These are phyloP conservation scores for Pseudisothecium myosuroides DNA, from an alignment of 225 moss, liverwort and hornwort species.

Conservation along the genomic window DNA sequence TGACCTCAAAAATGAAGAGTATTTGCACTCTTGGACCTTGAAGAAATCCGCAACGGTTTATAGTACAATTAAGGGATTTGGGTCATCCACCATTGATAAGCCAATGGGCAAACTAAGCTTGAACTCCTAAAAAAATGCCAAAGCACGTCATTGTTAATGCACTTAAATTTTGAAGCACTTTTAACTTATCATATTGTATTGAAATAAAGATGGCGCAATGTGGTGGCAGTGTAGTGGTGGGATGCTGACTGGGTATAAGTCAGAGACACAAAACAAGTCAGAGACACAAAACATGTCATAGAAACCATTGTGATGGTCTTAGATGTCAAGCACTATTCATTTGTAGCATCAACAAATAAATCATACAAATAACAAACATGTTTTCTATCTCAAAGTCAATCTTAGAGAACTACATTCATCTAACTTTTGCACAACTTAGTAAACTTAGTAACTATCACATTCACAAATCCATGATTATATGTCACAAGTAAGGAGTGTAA, in stretches of 20 bases:
- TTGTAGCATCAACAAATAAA: background rate
- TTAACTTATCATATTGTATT: background rate
- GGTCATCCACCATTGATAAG: rapidly evolving
- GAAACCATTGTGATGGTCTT: background rate
- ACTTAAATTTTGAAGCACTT: background rate
- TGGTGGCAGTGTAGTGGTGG: background rate
- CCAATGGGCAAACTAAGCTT: background rate
- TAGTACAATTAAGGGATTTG: background rate
- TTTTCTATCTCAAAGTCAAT: background rate
- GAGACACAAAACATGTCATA: too few relatives aligned
- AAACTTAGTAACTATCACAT: background rate
- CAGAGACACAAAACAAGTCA: too few relatives aligned
- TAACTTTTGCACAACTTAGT: too few relatives aligned
- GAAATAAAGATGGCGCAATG: rapidly evolving
- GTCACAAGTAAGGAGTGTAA: background rate
- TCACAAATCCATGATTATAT: background rate
- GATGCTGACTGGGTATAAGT: rapidly evolving
- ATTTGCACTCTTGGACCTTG: background rate
- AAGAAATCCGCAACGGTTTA: rapidly evolving
- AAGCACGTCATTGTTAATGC: background rate
- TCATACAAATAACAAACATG: background rate
- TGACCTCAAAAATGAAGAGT: too few relatives aligned
- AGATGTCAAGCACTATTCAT: rapidly evolving
- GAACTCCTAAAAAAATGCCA: background rate
- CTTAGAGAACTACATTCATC: background rate